Percentiles rank a stretch among this genome's conserved stretches.
These are phyloP conservation scores for Aspergillus saccharolyticus DNA, from an alignment of 495 filamentous ascomycete species.

Conservation along the genomic window DNA sequence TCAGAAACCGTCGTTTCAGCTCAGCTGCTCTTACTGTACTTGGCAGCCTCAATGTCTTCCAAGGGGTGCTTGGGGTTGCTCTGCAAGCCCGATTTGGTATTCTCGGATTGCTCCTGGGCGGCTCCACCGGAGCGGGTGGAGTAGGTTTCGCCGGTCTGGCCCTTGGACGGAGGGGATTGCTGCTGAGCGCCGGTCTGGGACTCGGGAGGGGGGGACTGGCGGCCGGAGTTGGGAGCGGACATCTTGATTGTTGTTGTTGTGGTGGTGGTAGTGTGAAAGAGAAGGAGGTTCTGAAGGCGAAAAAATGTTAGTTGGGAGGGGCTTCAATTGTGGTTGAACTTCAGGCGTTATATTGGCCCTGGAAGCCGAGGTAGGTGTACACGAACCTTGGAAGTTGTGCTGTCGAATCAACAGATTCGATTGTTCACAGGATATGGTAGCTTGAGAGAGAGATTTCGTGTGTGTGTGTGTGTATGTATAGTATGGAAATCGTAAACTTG, in stretches of 20 bases:
- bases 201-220: slow-evolving; percentile 79
- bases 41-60: slow-evolving; percentile 63
- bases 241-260: slow-evolving; percentile 20
- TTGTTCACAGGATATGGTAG: too few species aligned
- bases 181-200: slow-evolving; percentile 60
- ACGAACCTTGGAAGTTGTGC: too few species aligned
- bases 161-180: slow-evolving; percentile 47
- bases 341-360: too few species aligned
- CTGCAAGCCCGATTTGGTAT: slow-evolving; percentile 23
- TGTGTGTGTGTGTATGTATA: not conserved
- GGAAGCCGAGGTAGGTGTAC: too few species aligned
- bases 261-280: too few species aligned
- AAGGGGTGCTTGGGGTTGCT: slow-evolving; percentile 69
- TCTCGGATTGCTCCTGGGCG: slow-evolving; percentile 20
- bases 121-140: slow-evolving; percentile 32
- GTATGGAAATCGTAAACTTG: too few species aligned
- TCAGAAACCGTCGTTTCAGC: too few species aligned
- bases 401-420: too few species aligned
- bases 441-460: too few species aligned
- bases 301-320: not conserved
- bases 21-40: slow-evolving; percentile 47
- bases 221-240: slow-evolving; percentile 50
- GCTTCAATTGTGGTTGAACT: too few species aligned
- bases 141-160: slow-evolving; percentile 48
- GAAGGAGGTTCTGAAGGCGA: not conserved